Base-by-base conservation (phyloP, 352 stramenopile species). In the Phytophthora tentaculata region DNA sequence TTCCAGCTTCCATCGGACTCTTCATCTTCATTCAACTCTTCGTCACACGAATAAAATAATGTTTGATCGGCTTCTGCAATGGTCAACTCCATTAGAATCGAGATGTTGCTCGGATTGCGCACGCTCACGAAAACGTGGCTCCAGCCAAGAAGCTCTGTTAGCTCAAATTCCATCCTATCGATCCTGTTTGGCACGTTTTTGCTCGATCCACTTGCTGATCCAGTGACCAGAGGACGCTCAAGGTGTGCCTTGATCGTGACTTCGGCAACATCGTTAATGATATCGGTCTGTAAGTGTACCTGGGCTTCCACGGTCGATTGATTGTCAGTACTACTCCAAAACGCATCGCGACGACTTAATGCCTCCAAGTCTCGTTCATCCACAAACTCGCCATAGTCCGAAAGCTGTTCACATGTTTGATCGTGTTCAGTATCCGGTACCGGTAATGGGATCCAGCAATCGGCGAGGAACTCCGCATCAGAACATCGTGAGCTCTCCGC, bases 21-120 rank as follows among this genome's bases (percentile, higher is more conserved):
- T 12, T 58, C 41, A 1, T 37, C 26, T 17, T 2, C 5, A 48
- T 28, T 44, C 9, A 28, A 23, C 23, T 71, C 56, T 28, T 74
- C 37, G 10, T 77, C 55, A 53, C 83, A 91, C 4, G 43, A 53
- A 64, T 84, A 89, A 56, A 89, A 90, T 4, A 84, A n/a, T 17
- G 47, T n/a, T 53, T 59, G 64, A 32, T 90, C 73, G 14, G 47
- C 24, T 59, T 73, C 51, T 12, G 80, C 45, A 23, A 81, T 70
- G 0, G 80, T 58, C 26, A 91, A 61, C 32, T 91, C 81, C 68
- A 89, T 77, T 9, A 80, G 56, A 17, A 90, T 69, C 0, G 76
- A 63, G 0, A 74, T 64, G 48, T 86, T 83, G 37, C 73, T 83
- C 45, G 83, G 83, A 41, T 91, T 91, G 10, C 26, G 58, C 20